Evolutionary conservation across 129 eudicot genomes (phyloP).

Genomic region (Sambucus nigra): DNA sequence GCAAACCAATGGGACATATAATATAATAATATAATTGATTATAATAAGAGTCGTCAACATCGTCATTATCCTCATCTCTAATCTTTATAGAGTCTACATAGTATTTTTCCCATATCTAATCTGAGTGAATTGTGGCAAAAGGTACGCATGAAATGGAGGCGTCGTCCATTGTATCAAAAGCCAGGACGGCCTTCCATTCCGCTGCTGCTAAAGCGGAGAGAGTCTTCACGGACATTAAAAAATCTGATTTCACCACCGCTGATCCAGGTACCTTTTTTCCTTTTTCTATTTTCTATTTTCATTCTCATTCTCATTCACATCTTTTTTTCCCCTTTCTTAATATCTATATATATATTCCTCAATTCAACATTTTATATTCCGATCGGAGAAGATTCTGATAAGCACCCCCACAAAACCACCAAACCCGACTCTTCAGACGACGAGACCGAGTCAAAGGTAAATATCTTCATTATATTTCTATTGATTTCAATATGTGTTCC

Average conservation of each 20-base stretch:
- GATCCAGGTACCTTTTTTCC: constrained; percentile 43
- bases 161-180: constrained; percentile 61
- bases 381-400: constrained; percentile 29
- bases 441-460: constrained; percentile 43
- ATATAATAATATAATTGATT: too few relatives aligned
- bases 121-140: too few relatives aligned
- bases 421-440: constrained; percentile 29
- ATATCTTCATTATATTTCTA: background rate
- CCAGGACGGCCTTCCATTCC: constrained; percentile 86
- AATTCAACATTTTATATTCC: constrained; percentile 2
- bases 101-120: too few relatives aligned
- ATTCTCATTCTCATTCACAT: constrained; percentile 4
- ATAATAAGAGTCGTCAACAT: too few relatives aligned
- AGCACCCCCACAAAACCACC: constrained; percentile 21
- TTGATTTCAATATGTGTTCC: background rate
- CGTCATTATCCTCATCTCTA: too few relatives aligned
- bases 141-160: constrained; percentile 65
- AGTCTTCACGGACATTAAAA: constrained; percentile 76
- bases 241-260: constrained; percentile 53
- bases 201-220: constrained; percentile 97
- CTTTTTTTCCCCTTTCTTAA: constrained; percentile 18
- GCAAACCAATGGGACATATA: too few relatives aligned
- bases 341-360: background rate
- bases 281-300: constrained; percentile 1
- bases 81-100: too few relatives aligned